Conservation (phyloP, 2,329 filamentous ascomycete genomes). For the Trichoderma arundinaceum region DNA sequence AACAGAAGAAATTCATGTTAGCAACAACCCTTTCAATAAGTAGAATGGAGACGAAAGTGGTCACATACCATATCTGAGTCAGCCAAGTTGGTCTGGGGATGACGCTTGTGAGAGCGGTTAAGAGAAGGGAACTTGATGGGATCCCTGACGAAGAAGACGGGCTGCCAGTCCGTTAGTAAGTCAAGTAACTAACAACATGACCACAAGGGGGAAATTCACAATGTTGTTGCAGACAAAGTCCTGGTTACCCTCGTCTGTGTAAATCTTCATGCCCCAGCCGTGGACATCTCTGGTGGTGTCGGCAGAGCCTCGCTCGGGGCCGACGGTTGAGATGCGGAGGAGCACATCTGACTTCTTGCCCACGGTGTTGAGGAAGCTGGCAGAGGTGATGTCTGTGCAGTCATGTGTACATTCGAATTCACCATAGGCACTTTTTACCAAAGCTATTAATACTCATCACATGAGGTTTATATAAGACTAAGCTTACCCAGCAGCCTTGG, state of each 20-base stretch:
- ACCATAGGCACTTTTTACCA: conserved; percentile 50
- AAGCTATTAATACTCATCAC: neutral
- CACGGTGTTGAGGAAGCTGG: conserved; percentile 57
- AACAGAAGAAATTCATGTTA: conserved; percentile 4
- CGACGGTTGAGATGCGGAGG: conserved; percentile 73
- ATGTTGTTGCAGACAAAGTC: conserved; percentile 69
- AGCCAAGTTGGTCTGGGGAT: conserved; percentile 50
- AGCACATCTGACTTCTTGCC: conserved; percentile 63
- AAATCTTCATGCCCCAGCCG: conserved; percentile 63
- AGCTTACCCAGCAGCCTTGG: conserved; percentile 42
- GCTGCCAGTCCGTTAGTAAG: conserved; percentile 44
- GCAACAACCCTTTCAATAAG: neutral
- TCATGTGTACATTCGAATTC: conserved; percentile 61
- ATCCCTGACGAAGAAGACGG: conserved; percentile 55
- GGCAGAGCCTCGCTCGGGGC: conserved; percentile 66
- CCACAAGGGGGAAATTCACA: conserved; percentile 48
- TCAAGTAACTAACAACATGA: neutral
- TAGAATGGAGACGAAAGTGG: too few species aligned
- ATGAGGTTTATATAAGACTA: too few species aligned
- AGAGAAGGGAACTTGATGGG: conserved; percentile 55
- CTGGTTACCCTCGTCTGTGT: conserved; percentile 71
- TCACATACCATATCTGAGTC: conserved; percentile 50
- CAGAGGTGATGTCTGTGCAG: conserved; percentile 56
- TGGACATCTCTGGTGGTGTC: conserved; percentile 72
- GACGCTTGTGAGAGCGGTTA: conserved; percentile 53